Conservation (phyloP, 2,329 filamentous ascomycete species). For the Fusarium udum region DNA sequence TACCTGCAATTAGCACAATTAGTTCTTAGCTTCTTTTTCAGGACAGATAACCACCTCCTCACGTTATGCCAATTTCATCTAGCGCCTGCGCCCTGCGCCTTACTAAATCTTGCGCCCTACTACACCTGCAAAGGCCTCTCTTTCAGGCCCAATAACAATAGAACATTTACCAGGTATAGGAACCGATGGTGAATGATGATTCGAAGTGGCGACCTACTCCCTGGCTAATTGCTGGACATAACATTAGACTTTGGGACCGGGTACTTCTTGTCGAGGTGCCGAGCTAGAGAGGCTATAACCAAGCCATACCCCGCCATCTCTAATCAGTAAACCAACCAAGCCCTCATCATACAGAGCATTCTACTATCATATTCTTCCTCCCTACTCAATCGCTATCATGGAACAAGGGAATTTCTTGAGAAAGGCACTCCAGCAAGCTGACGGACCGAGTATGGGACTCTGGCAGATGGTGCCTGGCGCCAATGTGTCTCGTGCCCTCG, state of each 20-base stretch:
- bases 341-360: neutral
- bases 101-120: too few relatives aligned
- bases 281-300: neutral
- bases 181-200: fast-evolving
- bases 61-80: too few relatives aligned
- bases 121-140: neutral
- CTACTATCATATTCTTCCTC: neutral
- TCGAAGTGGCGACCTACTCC: too few relatives aligned
- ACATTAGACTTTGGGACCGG: neutral
- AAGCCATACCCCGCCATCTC: neutral
- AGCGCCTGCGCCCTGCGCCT: too few relatives aligned
- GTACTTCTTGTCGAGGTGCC: neutral
- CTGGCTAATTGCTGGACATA: fast-evolving
- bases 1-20: too few relatives aligned
- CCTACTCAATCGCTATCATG: neutral
- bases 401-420: neutral
- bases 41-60: too few relatives aligned
- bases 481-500: neutral
- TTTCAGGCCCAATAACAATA: neutral
- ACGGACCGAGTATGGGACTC: neutral
- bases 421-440: neutral
- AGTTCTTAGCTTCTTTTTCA: too few relatives aligned
- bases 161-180: neutral
- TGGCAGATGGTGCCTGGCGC: neutral
- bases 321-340: neutral